Base-by-base conservation (phyloP, 768 basidiomycete genomes). In the Tylopilus rubrobrunneus region DNA sequence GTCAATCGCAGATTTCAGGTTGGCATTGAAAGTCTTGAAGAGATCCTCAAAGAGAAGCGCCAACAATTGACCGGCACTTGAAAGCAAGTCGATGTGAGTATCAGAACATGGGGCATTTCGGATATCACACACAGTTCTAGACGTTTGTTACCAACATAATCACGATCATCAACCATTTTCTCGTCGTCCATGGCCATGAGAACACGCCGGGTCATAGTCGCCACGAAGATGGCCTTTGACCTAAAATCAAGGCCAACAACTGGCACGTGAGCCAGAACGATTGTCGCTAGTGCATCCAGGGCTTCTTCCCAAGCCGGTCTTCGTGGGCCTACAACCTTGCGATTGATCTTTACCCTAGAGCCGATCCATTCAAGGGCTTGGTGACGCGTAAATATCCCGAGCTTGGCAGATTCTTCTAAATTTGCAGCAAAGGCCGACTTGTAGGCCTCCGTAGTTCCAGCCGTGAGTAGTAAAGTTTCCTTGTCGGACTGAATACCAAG, bases 61-160 rank as follows among this genome's bases (percentile, higher is more conserved):
- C 27, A 99, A 80, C 15, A 99, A 80, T 67, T 98, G 97, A 36
- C 97, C 97, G 45, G 97, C 97, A 49, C 95, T 98, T 54, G 40
- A 10, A 65, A 56, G 92, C 27, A 33, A 49, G 43, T 53, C 52
- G 25, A 39, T 11, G 42, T 63, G 42, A 62, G 55, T 44, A 46
- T 53, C 37, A 37, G 25, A 50, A 51, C 23, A 48, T 48, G 50
- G 17, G 36, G 51, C 15, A 51, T 40, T 53, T 44, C 50, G 52
- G 44, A 41, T 34, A 48, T 42, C 6, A 79, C 89, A 66, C 70
- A 97, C 96, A 99, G 81, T 73, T 99, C 97, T 42, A 99, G 74
- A 45, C 97, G 90, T 72, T 99, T 99, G 73, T 99, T 99, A 45
- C 97, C 97, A 53, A 99, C 97, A 68, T 99, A 99, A 71, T 99